phyloP scores from a whole-genome alignment of 805 yeast species.

The Yamadazyma nakazawae region DNA sequence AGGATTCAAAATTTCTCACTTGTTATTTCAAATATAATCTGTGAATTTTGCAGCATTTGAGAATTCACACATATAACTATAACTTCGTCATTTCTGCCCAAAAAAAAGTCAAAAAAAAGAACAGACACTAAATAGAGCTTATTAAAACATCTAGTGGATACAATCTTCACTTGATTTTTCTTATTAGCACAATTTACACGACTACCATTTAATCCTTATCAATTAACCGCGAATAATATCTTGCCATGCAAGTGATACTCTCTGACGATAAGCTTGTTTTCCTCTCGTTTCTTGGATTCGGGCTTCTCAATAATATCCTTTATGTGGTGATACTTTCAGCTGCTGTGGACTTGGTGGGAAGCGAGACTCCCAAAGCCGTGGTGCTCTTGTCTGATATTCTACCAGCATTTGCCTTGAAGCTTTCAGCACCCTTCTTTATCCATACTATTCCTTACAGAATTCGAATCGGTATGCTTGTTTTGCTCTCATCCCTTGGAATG shows the following conservation, averaged over 20 bases:
- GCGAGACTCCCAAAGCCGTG: constrained; percentile 75
- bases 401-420: constrained; percentile 74
- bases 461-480: constrained; percentile 55
- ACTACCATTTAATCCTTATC: neutral
- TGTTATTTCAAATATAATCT: no score
- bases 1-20: no score
- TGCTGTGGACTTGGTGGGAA: constrained; percentile 88
- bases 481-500: constrained; percentile 73
- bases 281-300: constrained; percentile 73
- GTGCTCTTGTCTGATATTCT: constrained; percentile 83
- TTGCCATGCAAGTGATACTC: constrained; percentile 2
- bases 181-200: no score
- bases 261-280: constrained; percentile 25
- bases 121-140: no score
- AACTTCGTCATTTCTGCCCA: neutral
- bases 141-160: no score
- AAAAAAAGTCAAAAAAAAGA: neutral
- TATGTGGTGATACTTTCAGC: constrained; percentile 91
- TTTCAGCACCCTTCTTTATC: constrained; percentile 74
- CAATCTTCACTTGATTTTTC: no score
- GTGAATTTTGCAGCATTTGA: neutral
- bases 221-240: neutral
- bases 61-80: neutral
- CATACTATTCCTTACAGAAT: constrained; percentile 57
- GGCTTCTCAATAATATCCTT: constrained; percentile 80